Evolutionary conservation across 75 land plant species (phyloP).

Genomic region (Larix kaempferi): DNA sequence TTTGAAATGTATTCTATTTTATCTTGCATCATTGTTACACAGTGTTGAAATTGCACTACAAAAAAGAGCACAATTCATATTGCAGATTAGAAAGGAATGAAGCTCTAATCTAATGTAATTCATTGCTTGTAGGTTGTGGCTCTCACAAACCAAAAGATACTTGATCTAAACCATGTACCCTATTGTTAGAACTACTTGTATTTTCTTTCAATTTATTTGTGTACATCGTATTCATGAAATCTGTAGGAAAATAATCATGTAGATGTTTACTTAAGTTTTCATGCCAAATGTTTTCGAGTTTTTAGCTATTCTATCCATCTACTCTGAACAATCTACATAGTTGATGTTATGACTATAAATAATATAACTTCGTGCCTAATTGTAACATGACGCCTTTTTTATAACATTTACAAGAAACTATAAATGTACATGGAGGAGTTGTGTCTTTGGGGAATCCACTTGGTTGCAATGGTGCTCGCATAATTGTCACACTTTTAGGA

Average conservation of each 20-base stretch:
- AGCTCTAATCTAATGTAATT: no score
- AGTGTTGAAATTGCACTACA: no score
- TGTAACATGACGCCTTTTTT: background rate
- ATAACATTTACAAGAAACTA: constrained; percentile 48
- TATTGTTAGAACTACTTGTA: background rate
- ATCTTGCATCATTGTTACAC: no score
- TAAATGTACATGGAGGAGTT: constrained; percentile 94
- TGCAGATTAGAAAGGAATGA: no score
- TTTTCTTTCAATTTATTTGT: background rate
- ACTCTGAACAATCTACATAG: background rate
- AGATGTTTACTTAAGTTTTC: background rate
- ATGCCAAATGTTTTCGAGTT: background rate
- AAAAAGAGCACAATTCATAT: no score
- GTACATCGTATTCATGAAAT: background rate
- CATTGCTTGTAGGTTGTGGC: no score
- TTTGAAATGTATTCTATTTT: no score
- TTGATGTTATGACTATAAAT: background rate
- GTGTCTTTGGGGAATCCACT: no score
- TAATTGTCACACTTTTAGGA: no score
- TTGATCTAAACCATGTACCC: no score
- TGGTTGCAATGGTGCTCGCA: no score
- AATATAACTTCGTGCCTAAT: background rate
- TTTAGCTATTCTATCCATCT: background rate
- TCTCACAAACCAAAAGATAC: no score
- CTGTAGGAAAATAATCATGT: background rate